Conservation (phyloP, 2,329 filamentous ascomycete species). For the Curvularia sp. region DNA sequence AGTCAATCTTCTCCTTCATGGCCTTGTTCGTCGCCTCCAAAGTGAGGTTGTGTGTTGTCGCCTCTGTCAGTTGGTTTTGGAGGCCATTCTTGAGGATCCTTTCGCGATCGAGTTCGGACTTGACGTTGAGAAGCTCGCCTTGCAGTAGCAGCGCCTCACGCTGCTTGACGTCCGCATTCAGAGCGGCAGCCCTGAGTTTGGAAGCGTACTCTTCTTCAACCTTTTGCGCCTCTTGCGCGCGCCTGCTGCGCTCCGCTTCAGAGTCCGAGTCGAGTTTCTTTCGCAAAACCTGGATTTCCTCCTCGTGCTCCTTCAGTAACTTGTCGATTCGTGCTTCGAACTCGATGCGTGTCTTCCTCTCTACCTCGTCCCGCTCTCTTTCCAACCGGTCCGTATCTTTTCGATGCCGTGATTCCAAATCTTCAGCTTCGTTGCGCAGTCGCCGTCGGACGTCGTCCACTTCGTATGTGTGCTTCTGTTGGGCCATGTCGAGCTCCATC, state of each 20-base stretch:
- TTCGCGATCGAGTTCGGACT: conserved; percentile 61
- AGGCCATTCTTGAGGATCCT: conserved; percentile 65
- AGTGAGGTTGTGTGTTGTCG: conserved; percentile 54
- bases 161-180: conserved; percentile 62
- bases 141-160: conserved; percentile 60
- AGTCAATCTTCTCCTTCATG: conserved; percentile 82
- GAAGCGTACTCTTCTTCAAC: conserved; percentile 62
- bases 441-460: conserved; percentile 62
- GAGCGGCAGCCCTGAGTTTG: conserved; percentile 68
- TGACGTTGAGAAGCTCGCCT: conserved; percentile 59
- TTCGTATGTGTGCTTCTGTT: conserved; percentile 60
- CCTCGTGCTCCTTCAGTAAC: conserved; percentile 67
- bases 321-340: conserved; percentile 64
- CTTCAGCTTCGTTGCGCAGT: conserved; percentile 64
- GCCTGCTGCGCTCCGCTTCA: conserved; percentile 68
- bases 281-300: conserved; percentile 71
- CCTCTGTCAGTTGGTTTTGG: conserved; percentile 60
- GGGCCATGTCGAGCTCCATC: conserved; percentile 59
- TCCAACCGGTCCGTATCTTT: conserved; percentile 64
- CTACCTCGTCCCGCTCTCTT: conserved; percentile 58
- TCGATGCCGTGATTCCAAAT: conserved; percentile 61
- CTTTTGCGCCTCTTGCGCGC: conserved; percentile 70
- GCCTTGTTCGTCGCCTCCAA: conserved; percentile 79
- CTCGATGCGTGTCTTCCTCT: conserved; percentile 53
- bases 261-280: conserved; percentile 69